phyloP scores from a whole-genome alignment of 2,329 filamentous ascomycete species.

The Trichophyton mentagrophytes region DNA sequence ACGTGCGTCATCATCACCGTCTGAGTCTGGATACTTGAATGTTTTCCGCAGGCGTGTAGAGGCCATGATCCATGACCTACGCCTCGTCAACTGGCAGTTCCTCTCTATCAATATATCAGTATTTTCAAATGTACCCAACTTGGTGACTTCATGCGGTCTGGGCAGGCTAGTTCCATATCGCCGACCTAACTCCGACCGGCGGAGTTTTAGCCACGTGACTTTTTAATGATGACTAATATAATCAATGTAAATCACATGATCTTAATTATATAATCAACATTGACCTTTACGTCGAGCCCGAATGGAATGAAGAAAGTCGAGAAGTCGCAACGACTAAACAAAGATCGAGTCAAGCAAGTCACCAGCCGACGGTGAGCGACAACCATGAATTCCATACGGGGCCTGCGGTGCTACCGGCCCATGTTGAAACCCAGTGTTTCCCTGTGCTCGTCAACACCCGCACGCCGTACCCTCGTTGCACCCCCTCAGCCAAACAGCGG shows the following conservation, averaged over 20 bases:
- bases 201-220: too few species aligned
- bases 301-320: too few species aligned
- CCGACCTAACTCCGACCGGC: too few species aligned
- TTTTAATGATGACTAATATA: too few species aligned
- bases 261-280: too few species aligned
- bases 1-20: slow-evolving; percentile 41
- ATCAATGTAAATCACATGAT: too few species aligned
- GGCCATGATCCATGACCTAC: slow-evolving; percentile 7
- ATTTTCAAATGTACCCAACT: neutral
- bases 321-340: too few species aligned
- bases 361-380: neutral
- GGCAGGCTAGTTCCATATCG: too few species aligned
- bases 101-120: too few species aligned
- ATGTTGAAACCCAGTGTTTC: slow-evolving; percentile 11
- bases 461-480: slow-evolving; percentile 36
- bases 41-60: slow-evolving; percentile 58
- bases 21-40: slow-evolving; percentile 60
- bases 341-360: neutral
- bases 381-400: slow-evolving; percentile 10
- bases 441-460: slow-evolving; percentile 4
- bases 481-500: slow-evolving; percentile 39
- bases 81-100: neutral
- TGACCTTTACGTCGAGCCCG: too few species aligned
- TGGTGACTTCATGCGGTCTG: too few species aligned
- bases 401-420: slow-evolving; percentile 11